Percentiles rank a stretch among this genome's conserved stretches.
These are phyloP conservation scores for Phytophthora colocasiae DNA, from an alignment of 352 stramenopile species.

Conservation along the genomic window DNA sequence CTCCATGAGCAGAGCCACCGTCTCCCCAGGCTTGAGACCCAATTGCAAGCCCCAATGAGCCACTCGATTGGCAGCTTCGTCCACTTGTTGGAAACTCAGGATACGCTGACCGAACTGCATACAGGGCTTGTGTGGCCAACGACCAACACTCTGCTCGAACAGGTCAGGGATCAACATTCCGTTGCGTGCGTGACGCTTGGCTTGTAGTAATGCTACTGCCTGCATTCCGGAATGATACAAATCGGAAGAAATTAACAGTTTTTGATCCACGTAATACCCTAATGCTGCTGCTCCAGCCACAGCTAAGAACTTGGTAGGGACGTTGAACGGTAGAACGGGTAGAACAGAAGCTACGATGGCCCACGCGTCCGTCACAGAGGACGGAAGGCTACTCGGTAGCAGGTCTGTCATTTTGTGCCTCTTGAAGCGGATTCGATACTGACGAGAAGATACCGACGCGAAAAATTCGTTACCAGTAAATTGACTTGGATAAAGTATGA, in stretches of 20 bases:
- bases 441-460: slow-evolving; percentile 2
- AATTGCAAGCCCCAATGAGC: slow-evolving; percentile 70
- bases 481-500: slow-evolving; percentile 7
- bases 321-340: slow-evolving; percentile 28
- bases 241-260: slow-evolving; percentile 67
- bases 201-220: slow-evolving; percentile 49
- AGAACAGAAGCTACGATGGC: slow-evolving; percentile 23
- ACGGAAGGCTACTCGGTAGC: background rate
- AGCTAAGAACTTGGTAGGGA: slow-evolving; percentile 54
- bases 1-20: slow-evolving; percentile 85
- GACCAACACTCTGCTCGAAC: slow-evolving; percentile 62
- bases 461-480: background rate
- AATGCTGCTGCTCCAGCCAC: slow-evolving; percentile 50
- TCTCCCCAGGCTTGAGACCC: slow-evolving; percentile 65
- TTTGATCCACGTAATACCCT: slow-evolving; percentile 60
- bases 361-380: slow-evolving; percentile 20
- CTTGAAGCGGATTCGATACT: slow-evolving; percentile 22
- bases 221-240: slow-evolving; percentile 50
- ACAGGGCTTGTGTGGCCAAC: slow-evolving; percentile 66
- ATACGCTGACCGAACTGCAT: slow-evolving; percentile 61
- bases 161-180: slow-evolving; percentile 59
- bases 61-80: slow-evolving; percentile 75
- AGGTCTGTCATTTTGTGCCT: slow-evolving; percentile 21
- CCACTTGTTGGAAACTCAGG: slow-evolving; percentile 68
- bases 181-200: slow-evolving; percentile 43